Base-by-base conservation (phyloP, 2,329 filamentous ascomycete species). In the Botryotinia convoluta region DNA sequence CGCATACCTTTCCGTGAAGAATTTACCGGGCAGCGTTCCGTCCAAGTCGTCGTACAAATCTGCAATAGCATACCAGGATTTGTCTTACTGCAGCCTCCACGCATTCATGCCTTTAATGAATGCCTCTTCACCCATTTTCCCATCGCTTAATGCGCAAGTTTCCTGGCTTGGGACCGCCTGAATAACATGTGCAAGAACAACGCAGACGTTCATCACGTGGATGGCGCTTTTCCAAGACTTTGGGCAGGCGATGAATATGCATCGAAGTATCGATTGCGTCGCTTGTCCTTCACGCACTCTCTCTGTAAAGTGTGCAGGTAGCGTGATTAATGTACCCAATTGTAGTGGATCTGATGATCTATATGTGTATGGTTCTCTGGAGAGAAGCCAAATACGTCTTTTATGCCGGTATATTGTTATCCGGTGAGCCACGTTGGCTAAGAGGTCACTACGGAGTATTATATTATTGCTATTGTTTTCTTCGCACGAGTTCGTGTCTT, bases 41-140 rank as follows among this genome's bases (percentile, higher is more conserved):
- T 57, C 39, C 26, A 57, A 57, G 65, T 68, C 54, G 65, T 68
- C 54, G 65, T 29, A 68, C 65, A n/a, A 68, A 32, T 68, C 65
- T 68, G 65, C 65, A 68, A 68, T 57, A 26, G 42, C 48, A n/a
- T 8, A 68, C 65, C 51, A 32, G 48, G 65, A 42, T 42, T 42
- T 14, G 18, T 68, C 65, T 68, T 8, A 57, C 35, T 68, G 48
- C 65, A 68, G 26, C 26, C 45, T 51, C 32, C 35, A 54, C n/a
- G 32, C 32, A 54, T 67, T 67, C 18, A 67, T 67, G 64, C 64
- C 48, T 68, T 57, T 42, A 8, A n/a, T 18, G 22, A 18, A 29
- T 22, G 35, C 16, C 48, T 42, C 39, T 57, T 54, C n/a, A 5
- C 5, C 10, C 7, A 14, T 57, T 68, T 54, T 39, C 37, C 12